Evolutionary conservation across 805 yeast species (phyloP).

Genomic region (Metschnikowia kofuensis): DNA sequence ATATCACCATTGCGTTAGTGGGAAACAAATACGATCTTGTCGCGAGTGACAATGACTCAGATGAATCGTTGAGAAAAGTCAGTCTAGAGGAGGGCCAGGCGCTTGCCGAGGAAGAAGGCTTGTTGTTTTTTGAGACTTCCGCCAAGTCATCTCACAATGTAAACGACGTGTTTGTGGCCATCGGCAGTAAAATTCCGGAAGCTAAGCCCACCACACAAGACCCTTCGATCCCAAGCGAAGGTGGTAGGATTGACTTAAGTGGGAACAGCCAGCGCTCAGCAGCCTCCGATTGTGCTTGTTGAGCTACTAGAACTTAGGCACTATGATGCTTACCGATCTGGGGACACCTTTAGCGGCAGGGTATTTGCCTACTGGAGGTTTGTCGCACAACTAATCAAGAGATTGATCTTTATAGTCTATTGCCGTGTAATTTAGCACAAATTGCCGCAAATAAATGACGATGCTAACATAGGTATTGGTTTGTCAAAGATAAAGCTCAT

Average conservation of each 20-base stretch:
- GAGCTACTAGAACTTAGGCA: background rate
- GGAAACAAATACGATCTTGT: constrained; percentile 73
- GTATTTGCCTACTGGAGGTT: no score
- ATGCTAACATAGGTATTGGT: background rate
- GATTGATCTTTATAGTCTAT: no score
- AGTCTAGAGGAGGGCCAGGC: constrained; percentile 81
- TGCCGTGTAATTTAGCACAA: background rate
- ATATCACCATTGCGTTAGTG: constrained; percentile 76
- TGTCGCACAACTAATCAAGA: no score
- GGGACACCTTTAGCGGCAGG: no score
- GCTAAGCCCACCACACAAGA: constrained; percentile 17
- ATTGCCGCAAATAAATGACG: background rate
- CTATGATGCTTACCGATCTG: no score
- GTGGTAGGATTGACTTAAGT: constrained; percentile 34
- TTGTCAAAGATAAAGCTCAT: no score
- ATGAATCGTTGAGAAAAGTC: constrained; percentile 67
- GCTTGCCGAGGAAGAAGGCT: constrained; percentile 86
- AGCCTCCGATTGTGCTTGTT: constrained; percentile 20
- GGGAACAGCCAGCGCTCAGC: constrained; percentile 17
- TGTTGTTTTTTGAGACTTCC: constrained; percentile 89
- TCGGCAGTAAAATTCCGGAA: constrained; percentile 81
- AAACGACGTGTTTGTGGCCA: constrained; percentile 84
- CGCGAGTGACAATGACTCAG: constrained; percentile 41
- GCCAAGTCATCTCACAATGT: constrained; percentile 91
- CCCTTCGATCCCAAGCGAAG: constrained; percentile 12